Conservation (phyloP, 164 flowering plant species). For the Aristolochia fimbriata region DNA sequence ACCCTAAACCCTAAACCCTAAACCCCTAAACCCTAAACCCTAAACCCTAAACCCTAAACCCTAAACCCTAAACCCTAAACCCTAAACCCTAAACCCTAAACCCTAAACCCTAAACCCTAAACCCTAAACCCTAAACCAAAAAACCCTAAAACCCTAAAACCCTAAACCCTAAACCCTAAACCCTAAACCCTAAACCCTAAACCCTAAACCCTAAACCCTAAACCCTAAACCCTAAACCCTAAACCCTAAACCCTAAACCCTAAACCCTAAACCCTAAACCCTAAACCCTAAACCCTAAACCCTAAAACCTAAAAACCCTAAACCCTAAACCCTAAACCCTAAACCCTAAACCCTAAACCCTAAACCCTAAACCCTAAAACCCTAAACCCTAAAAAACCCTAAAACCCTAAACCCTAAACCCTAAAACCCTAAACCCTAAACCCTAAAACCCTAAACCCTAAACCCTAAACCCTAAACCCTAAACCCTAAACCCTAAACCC, state of each 20-base stretch:
- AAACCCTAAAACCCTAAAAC: no score
- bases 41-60: slow-evolving; percentile 5
- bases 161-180: no score
- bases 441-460: slow-evolving; percentile 14
- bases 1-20: slow-evolving; percentile 9
- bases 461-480: slow-evolving; percentile 12
- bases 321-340: slow-evolving; percentile 9
- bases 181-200: slow-evolving; percentile 15
- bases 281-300: slow-evolving; percentile 5
- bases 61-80: neutral
- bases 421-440: slow-evolving; percentile 11
- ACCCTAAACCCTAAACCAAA: no score
- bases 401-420: slow-evolving; percentile 14
- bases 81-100: slow-evolving; percentile 8
- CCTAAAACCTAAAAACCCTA: slow-evolving; percentile 5
- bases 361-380: slow-evolving; percentile 11
- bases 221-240: slow-evolving; percentile 15
- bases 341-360: slow-evolving; percentile 12
- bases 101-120: slow-evolving; percentile 12
- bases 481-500: slow-evolving; percentile 13
- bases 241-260: slow-evolving; percentile 15
- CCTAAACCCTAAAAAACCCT: no score
- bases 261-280: slow-evolving; percentile 11
- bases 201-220: slow-evolving; percentile 15
- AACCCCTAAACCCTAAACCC: slow-evolving; percentile 9